A percentile compares a stretch with the other conserved stretches of the same genome.
phyloP scores from a whole-genome alignment of 179 eudicot species.

The Amaranthus tricolor region DNA sequence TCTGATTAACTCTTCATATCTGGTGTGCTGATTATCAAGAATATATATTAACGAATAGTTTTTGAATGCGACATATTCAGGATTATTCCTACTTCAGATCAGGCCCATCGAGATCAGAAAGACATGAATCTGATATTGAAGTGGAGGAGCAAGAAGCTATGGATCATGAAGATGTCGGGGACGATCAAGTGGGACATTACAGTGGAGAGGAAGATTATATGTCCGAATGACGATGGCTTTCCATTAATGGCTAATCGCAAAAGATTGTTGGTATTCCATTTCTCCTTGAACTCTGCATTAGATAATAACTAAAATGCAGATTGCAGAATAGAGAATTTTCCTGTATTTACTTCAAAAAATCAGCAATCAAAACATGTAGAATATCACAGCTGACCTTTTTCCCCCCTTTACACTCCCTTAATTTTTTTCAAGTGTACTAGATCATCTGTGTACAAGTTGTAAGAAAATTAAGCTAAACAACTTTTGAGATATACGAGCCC shows the following conservation, averaged over 20 bases:
- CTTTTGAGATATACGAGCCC: too few species aligned
- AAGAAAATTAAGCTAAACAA: too few species aligned
- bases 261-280: slow-evolving; percentile 4
- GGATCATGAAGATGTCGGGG: slow-evolving; percentile 2
- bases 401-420: too few species aligned
- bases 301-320: slow-evolving; percentile 7
- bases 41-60: neutral
- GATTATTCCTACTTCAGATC: slow-evolving; percentile 40
- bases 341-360: slow-evolving; percentile 11
- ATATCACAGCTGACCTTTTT: too few species aligned
- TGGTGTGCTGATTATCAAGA: neutral
- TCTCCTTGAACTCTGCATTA: neutral
- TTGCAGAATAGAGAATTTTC: slow-evolving; percentile 13
- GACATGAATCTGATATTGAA: slow-evolving; percentile 18
- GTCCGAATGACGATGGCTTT: slow-evolving; percentile 40
- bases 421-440: too few species aligned
- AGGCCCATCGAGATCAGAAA: slow-evolving; percentile 17
- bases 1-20: neutral
- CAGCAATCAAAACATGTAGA: neutral
- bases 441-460: too few species aligned
- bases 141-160: slow-evolving; percentile 10
- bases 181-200: slow-evolving; percentile 5
- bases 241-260: slow-evolving; percentile 13
- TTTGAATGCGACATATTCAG: slow-evolving; percentile 34
- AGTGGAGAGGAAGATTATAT: slow-evolving; percentile 17